A percentile compares a stretch with the other conserved stretches of the same genome.
phyloP scores from a whole-genome alignment of 1,284 basidiomycete genomes.

The Malassezia restricta region DNA sequence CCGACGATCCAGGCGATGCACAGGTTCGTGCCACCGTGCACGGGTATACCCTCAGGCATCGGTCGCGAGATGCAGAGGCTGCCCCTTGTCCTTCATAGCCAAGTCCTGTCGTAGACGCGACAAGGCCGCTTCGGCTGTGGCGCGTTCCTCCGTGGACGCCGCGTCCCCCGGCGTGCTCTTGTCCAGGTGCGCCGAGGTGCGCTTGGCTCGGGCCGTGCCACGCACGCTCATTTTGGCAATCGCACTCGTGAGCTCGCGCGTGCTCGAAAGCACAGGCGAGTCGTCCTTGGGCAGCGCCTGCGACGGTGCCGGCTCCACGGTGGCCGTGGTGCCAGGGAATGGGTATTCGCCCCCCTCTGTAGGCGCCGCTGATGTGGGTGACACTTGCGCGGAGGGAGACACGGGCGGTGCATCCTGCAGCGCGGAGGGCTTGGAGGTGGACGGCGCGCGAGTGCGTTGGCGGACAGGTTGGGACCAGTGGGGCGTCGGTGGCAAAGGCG shows the following conservation, averaged over 20 bases:
- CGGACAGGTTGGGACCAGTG: slow-evolving; percentile 28
- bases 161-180: slow-evolving; percentile 18
- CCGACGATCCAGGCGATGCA: slow-evolving; percentile 31
- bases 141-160: slow-evolving; percentile 17
- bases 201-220: slow-evolving; percentile 20
- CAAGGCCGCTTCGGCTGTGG: slow-evolving; percentile 19
- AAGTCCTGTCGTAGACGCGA: slow-evolving; percentile 18
- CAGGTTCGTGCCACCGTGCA: slow-evolving; percentile 29
- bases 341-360: slow-evolving; percentile 22
- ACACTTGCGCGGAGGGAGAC: neutral
- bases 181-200: slow-evolving; percentile 12
- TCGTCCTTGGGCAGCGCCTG: neutral
- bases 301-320: neutral
- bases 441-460: slow-evolving; percentile 13
- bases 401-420: neutral
- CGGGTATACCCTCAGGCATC: slow-evolving; percentile 13
- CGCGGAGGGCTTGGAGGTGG: neutral
- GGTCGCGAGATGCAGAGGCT: neutral
- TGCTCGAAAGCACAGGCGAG: slow-evolving; percentile 8
- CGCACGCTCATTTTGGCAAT: slow-evolving; percentile 30
- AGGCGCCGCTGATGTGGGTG: neutral
- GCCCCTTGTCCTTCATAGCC: neutral
- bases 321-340: slow-evolving; percentile 20
- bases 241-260: slow-evolving; percentile 26
- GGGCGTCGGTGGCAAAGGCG: slow-evolving; percentile 25